A percentile compares a stretch with the other conserved stretches of the same genome.
Conservation (phyloP, 2,329 filamentous ascomycete species). For the Helminthosporium solani region DNA sequence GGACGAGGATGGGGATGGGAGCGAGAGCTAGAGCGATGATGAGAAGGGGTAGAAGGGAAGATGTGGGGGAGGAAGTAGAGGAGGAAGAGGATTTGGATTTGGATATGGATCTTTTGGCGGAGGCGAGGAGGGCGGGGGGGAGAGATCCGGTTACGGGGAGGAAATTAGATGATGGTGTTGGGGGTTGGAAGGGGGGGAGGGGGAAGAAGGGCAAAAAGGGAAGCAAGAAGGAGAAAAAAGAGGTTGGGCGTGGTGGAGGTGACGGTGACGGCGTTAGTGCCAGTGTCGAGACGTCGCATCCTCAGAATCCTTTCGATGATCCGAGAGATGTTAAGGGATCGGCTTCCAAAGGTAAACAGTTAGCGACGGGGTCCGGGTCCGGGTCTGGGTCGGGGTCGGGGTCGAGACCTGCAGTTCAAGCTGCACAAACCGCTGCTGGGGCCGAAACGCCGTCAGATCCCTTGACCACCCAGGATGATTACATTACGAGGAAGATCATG, state of each 20-base stretch:
- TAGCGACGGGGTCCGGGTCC: no score
- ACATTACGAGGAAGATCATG: constrained; percentile 13
- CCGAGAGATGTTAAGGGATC: background rate
- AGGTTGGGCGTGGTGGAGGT: background rate
- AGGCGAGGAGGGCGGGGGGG: constrained; percentile 19
- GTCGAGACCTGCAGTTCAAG: no score
- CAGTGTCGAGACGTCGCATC: no score
- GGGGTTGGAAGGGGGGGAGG: no score
- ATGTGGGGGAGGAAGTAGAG: background rate
- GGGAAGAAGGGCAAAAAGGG: background rate
- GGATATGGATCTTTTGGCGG: constrained; percentile 19
- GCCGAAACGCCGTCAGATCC: no score
- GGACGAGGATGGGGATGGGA: background rate
- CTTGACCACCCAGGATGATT: constrained; percentile 15
- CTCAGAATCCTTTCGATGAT: background rate
- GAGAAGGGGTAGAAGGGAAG: background rate
- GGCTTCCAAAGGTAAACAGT: constrained; percentile 8
- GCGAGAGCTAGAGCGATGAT: no score
- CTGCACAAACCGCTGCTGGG: constrained; percentile 4
- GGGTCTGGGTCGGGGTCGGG: no score
- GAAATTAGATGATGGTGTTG: background rate
- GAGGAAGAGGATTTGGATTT: background rate
- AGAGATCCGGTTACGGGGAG: constrained; percentile 24
- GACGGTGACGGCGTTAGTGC: background rate
- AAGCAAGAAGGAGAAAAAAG: background rate